Base-by-base conservation (phyloP, 495 filamentous ascomycete species). In the Penicillium maclennaniae region DNA sequence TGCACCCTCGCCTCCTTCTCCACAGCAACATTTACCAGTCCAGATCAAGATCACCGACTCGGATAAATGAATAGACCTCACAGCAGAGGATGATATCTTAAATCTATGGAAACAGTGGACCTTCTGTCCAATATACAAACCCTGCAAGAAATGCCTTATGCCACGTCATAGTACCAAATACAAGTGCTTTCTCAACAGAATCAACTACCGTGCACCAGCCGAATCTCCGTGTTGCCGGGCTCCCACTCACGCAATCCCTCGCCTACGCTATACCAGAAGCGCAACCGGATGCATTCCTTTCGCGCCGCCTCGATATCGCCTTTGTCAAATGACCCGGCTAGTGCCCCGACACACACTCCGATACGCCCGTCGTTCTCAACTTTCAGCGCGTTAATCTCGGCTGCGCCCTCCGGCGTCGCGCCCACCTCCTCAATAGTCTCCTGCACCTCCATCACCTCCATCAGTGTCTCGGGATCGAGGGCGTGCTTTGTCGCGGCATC, bases 191-290 rank as follows among this genome's bases (percentile, higher is more conserved):
- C 15, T 34, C 10, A 34, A 12, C 3, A 34, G 14, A 40, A 40
- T 56, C 36, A 59, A 16, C 34, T 56, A 43, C 51, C 45, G 75
- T 91, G 87, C 58, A 84, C 71, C 58, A 89, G 56, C 26, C 84
- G 75, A 56, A 88, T 79, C 44, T 78, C 74, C 66, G 83, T 87
- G 20, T 53, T 63, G 17, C 89, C 91, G 69, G 78, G 83, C 79
- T 89, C 92, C 93, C 92, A 96, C 59, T 81, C 80, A 66, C 84
- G 72, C 61, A 97, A 67, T 21, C 85, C 87, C 73, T 95, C 87
- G 44, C 81, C 79, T 45, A 98, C 83, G 78, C 91, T 93, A 62
- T 85, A 76, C 93, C 93, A 97, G 76, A 96, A 98, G 70, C 90
- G 76, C 78, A 97, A 72, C 68, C 79, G 73, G 7, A 95, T 83